Conservation (phyloP, 148 eudicot species). For the Persicaria maculosa region DNA sequence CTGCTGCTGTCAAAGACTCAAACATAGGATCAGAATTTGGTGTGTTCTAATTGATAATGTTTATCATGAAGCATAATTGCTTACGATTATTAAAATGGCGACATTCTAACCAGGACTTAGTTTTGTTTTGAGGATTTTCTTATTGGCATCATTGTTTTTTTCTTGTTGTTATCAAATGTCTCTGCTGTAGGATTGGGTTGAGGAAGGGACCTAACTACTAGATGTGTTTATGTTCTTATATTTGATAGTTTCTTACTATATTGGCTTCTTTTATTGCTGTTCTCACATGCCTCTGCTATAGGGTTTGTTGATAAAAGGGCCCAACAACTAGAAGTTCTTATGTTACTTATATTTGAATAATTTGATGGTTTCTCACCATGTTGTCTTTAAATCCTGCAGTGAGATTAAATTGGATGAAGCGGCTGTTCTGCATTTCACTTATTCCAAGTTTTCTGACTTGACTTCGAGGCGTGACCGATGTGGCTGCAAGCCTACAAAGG, state of each 20-base stretch:
- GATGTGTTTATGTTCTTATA: neutral
- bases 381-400: slow-evolving; percentile 29
- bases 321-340: neutral
- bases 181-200: neutral
- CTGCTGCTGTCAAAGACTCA: neutral
- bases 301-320: neutral
- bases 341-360: neutral
- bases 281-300: neutral
- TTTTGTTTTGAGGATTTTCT: neutral
- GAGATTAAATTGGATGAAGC: slow-evolving; percentile 87
- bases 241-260: neutral
- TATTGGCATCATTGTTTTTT: neutral
- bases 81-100: neutral
- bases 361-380: neutral
- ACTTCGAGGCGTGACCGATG: slow-evolving; percentile 94
- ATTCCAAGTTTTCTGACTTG: slow-evolving; percentile 78
- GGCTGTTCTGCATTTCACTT: slow-evolving; percentile 89
- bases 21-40: neutral
- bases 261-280: slow-evolving; percentile 1
- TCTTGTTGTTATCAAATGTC: neutral
- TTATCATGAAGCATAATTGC: neutral
- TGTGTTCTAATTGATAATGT: neutral
- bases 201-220: neutral
- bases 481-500: slow-evolving; percentile 96
- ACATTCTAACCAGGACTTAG: neutral